Evolutionary conservation across 2,329 filamentous ascomycete species (phyloP), one percentile per base, ranked within the genome.

Genomic region (Lachnellula hyalina): DNA sequence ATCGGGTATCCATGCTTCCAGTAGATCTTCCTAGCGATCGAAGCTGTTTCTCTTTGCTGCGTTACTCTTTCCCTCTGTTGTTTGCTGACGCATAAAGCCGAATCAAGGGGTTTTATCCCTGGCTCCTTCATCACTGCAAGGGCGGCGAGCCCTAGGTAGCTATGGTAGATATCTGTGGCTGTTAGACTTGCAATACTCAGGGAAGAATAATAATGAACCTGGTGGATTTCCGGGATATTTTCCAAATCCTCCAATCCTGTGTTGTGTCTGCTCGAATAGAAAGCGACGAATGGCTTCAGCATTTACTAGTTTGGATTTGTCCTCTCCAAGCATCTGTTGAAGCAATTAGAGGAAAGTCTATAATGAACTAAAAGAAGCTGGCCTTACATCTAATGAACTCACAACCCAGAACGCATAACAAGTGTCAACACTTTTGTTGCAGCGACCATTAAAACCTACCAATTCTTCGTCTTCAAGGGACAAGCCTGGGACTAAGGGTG

Each of bases 351-450:
- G 35, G 8, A 12, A 28, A 15, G 11, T 23, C 17, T 23, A 19
- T 17, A 9, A 11, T 7, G 14, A 9, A 7, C 14, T 12, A 7
- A 36, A 21, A 21, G 17, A 15, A n/a, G 28, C 8, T 14, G 6
- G 2, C 48, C 69, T 64, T 71, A 78, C 76, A 55, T 71, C 68
- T 49, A 81, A 69, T 49, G 90, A 83, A 2, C 83, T 90, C 4
- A 80, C 79, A 0, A 89, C 90, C 94, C 94, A 99, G 77, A 93
- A 99, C 21, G 84, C 87, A 71, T 99, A 99, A 73, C 94, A 99
- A 0, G 94, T 97, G 72, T 99, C 94, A 9, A 89, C 88, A 47
- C 86, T 80, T 71, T 99, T 99, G 74, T 96, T 96, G 68, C 83
- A 85, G 49, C 94, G 84, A 25, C 94, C 94, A 66, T 95, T 96